Conservation (phyloP, 2,329 filamentous ascomycete genomes). For the Sporothrix inflata region DNA sequence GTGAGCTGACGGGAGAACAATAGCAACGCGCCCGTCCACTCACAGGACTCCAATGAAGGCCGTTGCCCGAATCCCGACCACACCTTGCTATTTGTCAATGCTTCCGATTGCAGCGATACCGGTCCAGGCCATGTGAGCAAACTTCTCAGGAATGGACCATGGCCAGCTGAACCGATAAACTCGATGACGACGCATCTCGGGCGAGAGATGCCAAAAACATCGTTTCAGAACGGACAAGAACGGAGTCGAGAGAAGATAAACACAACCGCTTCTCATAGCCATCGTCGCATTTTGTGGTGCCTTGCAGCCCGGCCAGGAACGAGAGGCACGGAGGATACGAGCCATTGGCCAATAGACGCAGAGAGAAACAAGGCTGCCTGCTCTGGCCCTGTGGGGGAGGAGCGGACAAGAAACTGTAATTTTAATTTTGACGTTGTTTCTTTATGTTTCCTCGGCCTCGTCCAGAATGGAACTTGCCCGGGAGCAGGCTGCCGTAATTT, state of each 20-base stretch:
- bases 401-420: not conserved
- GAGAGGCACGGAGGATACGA: not conserved
- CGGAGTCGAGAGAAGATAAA: not conserved
- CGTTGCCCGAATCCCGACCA: slow-evolving; percentile 1
- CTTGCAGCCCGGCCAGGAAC: slow-evolving; percentile 1
- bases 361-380: slow-evolving; percentile 25
- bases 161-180: not conserved
- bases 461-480: not conserved
- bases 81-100: not conserved
- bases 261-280: not conserved
- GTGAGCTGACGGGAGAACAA: not conserved
- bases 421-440: not conserved
- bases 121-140: not conserved
- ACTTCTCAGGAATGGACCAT: too few species aligned
- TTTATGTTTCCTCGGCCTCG: not conserved
- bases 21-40: not conserved
- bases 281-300: not conserved
- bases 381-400: not conserved
- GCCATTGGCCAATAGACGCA: slow-evolving; percentile 23
- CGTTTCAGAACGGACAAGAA: not conserved
- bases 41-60: too few species aligned
- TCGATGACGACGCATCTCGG: slow-evolving; percentile 16
- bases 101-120: slow-evolving; percentile 20
- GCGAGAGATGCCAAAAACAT: not conserved
- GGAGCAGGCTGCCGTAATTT: slow-evolving; percentile 19